Evolutionary conservation across 78 protist species (phyloP), one percentile per base, ranked within the genome.

Genomic region (Diacronema lutheri): DNA sequence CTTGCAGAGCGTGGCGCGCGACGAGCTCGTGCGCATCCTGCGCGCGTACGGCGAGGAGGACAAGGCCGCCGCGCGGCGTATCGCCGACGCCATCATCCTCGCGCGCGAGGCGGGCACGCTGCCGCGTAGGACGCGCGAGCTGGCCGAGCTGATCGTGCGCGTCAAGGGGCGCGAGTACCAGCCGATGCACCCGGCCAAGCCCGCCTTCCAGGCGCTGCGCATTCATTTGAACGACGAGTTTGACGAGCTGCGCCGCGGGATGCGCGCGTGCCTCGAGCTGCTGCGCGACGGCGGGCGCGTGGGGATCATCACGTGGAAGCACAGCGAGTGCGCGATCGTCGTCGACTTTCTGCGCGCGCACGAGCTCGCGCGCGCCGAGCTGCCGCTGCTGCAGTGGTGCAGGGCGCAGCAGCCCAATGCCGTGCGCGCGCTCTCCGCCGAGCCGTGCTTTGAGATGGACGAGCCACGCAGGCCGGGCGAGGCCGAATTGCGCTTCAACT

Each of bases 171-270:
- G 11, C 31, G 79, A 71, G 79, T 71, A 71, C 35, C 79, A 71
- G 58, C 19, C 79, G 57, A 71, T 71, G 79, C 79, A 71, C 33
- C 79, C 79, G 33, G 79, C 79, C 13, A 71, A 71, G 79, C 79
- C 41, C 35, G 41, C 79, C 19, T 71, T 41, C 79, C 79, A 71
- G 57, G 79, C 79, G 46, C 57, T 71, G 35, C 79, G 79, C 57
- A 26, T 71, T 21, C 79, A 71, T 19, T 35, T 71, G 11, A 71
- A 71, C 79, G 58, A 41, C 79, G 79, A 71, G 79, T 41, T 71
- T 35, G 79, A 35, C 14, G 79, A 71, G 79, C 4, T 7, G 41
- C 58, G 58, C 38, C 21, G 21, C 37, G 79, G 79, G 26, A 0
- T 71, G 20, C 26, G 35, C 14, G 79, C 79, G 7, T 57, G 58